These are phyloP conservation scores for Fusarium staphyleae DNA, from an alignment of 2,329 filamentous ascomycete species.

Conservation along the genomic window DNA sequence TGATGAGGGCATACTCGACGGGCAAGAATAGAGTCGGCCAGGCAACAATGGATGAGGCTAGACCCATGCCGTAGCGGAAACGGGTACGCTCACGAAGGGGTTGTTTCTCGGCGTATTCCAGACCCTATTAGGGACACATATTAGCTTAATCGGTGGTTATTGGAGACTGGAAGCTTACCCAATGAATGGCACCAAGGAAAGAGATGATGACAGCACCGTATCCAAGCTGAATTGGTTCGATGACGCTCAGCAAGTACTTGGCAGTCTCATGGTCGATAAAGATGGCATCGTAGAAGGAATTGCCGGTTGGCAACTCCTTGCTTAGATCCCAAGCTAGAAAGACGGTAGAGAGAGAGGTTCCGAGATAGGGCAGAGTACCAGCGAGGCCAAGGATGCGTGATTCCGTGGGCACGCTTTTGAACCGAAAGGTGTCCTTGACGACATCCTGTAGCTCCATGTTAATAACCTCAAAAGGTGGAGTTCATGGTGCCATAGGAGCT, in stretches of 20 bases:
- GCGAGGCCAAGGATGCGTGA: conserved; percentile 74
- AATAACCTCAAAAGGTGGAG: background rate
- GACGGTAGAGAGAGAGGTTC: conserved; percentile 82
- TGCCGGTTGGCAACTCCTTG: conserved; percentile 66
- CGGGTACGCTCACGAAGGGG: conserved; percentile 69
- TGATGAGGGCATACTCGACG: conserved; percentile 82
- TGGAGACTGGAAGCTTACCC: conserved; percentile 55
- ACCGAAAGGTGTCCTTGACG: conserved; percentile 73
- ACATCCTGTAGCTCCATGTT: conserved; percentile 54
- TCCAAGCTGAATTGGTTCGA: conserved; percentile 89
- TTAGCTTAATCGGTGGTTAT: background rate
- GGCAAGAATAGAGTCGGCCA: conserved; percentile 91
- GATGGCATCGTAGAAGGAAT: conserved; percentile 58
- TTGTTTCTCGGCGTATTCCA: conserved; percentile 80
- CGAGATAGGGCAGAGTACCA: conserved; percentile 84
- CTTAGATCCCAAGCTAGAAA: conserved; percentile 86
- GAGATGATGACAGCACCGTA: conserved; percentile 94
- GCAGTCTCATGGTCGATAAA: conserved; percentile 75
- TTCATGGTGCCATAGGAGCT: conserved; percentile 36
- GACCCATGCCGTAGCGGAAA: conserved; percentile 82
- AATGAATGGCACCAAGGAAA: conserved; percentile 92
- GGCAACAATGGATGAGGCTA: conserved; percentile 79
- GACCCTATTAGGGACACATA: conserved; percentile 54
- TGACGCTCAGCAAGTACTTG: conserved; percentile 71
- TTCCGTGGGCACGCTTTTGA: conserved; percentile 70